A percentile compares a stretch with the other conserved stretches of the same genome.
Conservation (phyloP, 2,329 filamentous ascomycete genomes). For the Drechslerella dactyloides region DNA sequence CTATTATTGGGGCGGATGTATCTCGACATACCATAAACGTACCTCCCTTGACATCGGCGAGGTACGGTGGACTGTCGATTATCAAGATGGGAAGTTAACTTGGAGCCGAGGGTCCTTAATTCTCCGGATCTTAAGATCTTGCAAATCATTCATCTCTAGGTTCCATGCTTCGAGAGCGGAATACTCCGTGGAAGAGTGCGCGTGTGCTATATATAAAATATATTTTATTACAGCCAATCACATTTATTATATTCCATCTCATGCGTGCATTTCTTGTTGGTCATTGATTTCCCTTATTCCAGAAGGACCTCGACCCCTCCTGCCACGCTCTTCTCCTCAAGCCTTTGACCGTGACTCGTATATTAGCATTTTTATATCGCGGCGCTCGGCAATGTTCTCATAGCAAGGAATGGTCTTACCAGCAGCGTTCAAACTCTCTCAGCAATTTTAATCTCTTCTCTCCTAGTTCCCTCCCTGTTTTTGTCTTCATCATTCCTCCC, state of each 20-base stretch:
- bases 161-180: neutral
- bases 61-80: too few species aligned
- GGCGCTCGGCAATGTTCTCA: neutral
- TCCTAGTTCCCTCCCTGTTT: constrained; percentile 63
- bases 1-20: too few species aligned
- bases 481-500: constrained; percentile 67
- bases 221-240: too few species aligned
- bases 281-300: constrained; percentile 5
- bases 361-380: neutral
- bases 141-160: too few species aligned
- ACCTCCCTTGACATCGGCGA: too few species aligned
- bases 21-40: too few species aligned
- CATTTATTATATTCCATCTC: too few species aligned
- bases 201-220: too few species aligned
- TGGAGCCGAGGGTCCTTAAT: too few species aligned
- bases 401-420: constrained; percentile 55
- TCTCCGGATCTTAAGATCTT: too few species aligned
- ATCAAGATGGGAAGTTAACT: too few species aligned
- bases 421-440: constrained; percentile 63
- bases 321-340: constrained; percentile 45
- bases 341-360: constrained; percentile 11
- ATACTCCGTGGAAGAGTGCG: too few species aligned
- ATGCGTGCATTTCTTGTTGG: neutral
- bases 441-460: constrained; percentile 62
- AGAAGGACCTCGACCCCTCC: constrained; percentile 25